A percentile compares a stretch with the other conserved stretches of the same genome.
phyloP scores from a whole-genome alignment of 2,329 filamentous ascomycete genomes.

The Sporothrix pallida region DNA sequence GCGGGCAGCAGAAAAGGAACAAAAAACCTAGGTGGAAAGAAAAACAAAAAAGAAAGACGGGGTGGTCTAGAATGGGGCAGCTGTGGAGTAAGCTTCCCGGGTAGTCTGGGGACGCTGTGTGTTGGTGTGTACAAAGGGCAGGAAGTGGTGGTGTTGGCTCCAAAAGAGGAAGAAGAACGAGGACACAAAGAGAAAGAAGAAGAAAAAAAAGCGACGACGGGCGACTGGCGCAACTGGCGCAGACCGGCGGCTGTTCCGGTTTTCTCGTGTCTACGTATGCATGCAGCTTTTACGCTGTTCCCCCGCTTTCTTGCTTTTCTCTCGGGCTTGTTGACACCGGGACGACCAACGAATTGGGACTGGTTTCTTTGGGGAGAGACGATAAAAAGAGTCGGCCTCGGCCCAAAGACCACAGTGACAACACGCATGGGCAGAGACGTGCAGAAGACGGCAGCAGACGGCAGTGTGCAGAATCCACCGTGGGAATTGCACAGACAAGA shows the following conservation, averaged over 20 bases:
- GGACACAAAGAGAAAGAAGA: background rate
- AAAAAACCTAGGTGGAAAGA: background rate
- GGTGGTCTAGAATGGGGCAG: background rate
- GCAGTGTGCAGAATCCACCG: background rate
- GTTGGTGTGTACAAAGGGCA: background rate
- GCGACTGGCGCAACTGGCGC: too few species aligned
- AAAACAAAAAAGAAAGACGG: background rate
- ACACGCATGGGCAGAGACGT: background rate
- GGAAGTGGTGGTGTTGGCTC: background rate
- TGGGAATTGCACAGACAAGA: background rate
- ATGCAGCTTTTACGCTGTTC: background rate
- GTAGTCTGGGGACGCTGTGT: background rate
- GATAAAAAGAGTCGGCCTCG: background rate
- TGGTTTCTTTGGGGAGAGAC: background rate
- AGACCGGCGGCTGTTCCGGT: too few species aligned
- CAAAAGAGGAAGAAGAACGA: background rate
- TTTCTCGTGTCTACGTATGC: background rate
- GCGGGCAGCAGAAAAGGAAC: background rate
- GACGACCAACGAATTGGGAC: background rate
- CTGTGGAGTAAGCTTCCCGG: constrained; percentile 10
- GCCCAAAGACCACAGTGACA: background rate
- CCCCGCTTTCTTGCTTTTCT: background rate
- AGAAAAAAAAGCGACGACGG: background rate
- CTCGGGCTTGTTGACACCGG: constrained; percentile 12
- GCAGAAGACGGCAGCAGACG: background rate